Conservation (phyloP, 768 basidiomycete genomes). For the Atractiella rhizophila region DNA sequence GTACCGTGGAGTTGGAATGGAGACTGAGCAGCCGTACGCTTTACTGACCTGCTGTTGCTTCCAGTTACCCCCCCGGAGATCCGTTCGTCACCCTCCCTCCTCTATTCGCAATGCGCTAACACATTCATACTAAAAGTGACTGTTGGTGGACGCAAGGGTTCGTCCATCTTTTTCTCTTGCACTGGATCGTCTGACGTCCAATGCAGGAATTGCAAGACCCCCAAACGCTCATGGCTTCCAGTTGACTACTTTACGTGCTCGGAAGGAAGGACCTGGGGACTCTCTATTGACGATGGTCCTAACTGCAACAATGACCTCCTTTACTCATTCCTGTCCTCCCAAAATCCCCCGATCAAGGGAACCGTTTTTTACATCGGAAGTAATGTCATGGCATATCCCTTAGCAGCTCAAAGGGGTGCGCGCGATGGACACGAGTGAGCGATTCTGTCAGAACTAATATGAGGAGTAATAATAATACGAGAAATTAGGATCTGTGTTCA, state of each 20-base stretch:
- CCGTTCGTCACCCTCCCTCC: no score
- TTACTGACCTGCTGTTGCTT: no score
- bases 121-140: no score
- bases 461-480: no score
- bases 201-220: constrained; percentile 18
- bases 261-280: constrained; percentile 21
- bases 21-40: no score
- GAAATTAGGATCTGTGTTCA: constrained; percentile 16
- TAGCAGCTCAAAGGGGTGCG: constrained; percentile 21
- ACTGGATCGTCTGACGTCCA: no score
- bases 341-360: no score
- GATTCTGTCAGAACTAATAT: no score
- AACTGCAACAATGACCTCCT: no score
- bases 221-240: constrained; percentile 15
- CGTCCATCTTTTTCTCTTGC: no score
- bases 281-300: constrained; percentile 23
- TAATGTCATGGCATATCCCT: constrained; percentile 25
- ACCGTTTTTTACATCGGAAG: constrained; percentile 25
- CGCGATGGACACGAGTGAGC: constrained; percentile 22
- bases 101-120: constrained; percentile 13
- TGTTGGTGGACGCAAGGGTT: constrained; percentile 25
- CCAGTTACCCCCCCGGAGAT: no score
- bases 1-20: background rate
- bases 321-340: no score
- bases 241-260: constrained; percentile 19